These are phyloP conservation scores for Candida oleophila DNA, from an alignment of 805 yeast species.

Conservation along the genomic window DNA sequence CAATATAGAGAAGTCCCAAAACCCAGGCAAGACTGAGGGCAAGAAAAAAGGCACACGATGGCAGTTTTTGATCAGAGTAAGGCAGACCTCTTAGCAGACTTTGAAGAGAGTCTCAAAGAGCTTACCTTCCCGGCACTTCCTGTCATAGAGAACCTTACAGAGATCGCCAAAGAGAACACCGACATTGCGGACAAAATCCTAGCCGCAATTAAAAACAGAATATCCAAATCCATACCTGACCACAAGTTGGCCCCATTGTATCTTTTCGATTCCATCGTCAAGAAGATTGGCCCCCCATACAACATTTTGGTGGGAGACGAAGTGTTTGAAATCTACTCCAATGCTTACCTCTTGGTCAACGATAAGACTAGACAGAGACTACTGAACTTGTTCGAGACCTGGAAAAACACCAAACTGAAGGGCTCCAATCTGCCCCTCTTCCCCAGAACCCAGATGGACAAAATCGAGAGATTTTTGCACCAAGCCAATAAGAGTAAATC, in stretches of 20 bases:
- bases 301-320: slow-evolving; percentile 73
- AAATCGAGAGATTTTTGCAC: slow-evolving; percentile 68
- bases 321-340: slow-evolving; percentile 67
- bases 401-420: slow-evolving; percentile 70
- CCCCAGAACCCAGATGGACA: slow-evolving; percentile 63
- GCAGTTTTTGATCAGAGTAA: not conserved
- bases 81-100: slow-evolving; percentile 44
- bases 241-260: slow-evolving; percentile 85
- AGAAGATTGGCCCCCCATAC: slow-evolving; percentile 88
- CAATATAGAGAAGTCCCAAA: too few species aligned
- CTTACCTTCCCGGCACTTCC: slow-evolving; percentile 89
- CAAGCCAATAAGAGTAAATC: slow-evolving; percentile 18
- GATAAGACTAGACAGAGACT: slow-evolving; percentile 73
- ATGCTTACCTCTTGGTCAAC: slow-evolving; percentile 75
- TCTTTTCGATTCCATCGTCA: slow-evolving; percentile 86
- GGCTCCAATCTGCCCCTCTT: slow-evolving; percentile 69
- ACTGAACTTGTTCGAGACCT: slow-evolving; percentile 77
- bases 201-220: slow-evolving; percentile 70
- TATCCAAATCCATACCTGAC: slow-evolving; percentile 72
- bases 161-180: slow-evolving; percentile 82
- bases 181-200: slow-evolving; percentile 75
- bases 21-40: not conserved
- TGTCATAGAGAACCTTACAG: slow-evolving; percentile 79
- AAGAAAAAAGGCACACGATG: not conserved
- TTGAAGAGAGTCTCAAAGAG: slow-evolving; percentile 66